Base-by-base conservation (phyloP, 371 early-diverging fungal genomes). In the Syncephalastrum sp. region DNA sequence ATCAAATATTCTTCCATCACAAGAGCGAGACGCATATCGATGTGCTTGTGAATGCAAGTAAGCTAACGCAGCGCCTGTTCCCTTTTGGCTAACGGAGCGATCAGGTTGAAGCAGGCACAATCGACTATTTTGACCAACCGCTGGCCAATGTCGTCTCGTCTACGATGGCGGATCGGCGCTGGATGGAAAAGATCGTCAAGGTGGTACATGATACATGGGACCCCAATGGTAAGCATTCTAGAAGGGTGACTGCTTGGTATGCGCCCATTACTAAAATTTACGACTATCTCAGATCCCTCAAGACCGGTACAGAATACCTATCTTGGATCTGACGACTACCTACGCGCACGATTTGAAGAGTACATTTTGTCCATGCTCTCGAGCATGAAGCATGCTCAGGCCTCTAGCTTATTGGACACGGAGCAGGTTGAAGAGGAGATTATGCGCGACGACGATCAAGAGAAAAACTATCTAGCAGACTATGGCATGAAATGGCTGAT, bases 291-390 rank as follows among this genome's bases (percentile, higher is more conserved):
- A 78, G 83, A 75, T 61, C 83, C 73, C 25, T 75, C 67, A 65
- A 64, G 74, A 57, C 81, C 73, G 48, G 64, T 73, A 56, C 85
- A 62, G 63, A 84, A 79, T 45, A 74, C 76, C 19, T 91, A 84
- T 54, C 77, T 80, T 29, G 93, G 91, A 24, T 85, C 87, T n/a
- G 91, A 93, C 53, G 91, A 91, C 51, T 88, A 90, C 57, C 74
- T 93, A 19, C 81, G 93, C 27, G 76, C 86, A 12, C 81, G 86
- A 43, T 91, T 93, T 59, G 92, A 93, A 68, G 75, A 79, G 53
- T 93, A 93, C 57, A 69, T 91, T 5, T 58, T 86, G 42, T 81
- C 88, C 0, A 56, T 91, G 15, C 67, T 91, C 44, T 83, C 87
- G 1, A 88, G 88, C 17, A 81, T 88, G 42, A 87, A 87, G 53